Base-by-base conservation (phyloP, 257 asterid genomes). In the Eucommia ulmoides region DNA sequence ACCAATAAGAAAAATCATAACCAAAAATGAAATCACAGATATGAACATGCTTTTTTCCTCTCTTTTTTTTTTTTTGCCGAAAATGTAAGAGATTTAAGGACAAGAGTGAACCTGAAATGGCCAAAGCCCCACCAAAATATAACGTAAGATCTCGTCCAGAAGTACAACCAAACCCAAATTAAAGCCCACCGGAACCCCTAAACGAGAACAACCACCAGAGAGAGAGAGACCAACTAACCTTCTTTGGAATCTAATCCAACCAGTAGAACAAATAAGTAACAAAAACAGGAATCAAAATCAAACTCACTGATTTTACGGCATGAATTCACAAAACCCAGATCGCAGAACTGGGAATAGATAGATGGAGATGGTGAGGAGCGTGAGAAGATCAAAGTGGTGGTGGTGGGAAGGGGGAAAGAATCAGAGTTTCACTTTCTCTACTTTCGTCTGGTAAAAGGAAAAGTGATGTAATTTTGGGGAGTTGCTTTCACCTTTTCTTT, bases 121-220 rank as follows among this genome's bases (percentile, higher is more conserved):
- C 21, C 5, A 41, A 57, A 51, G 52, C 49, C 68, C 74, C 67
- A 59, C 62, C 19, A 38, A 59, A 67, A n/a, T 29, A 26, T 58
- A 71, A 61, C 53, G 23, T 23, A 72, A 82, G 80, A 82, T 80
- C 88, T 68, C 83, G 42, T 63, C 73, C 70, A 68, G 62, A 67
- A 62, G 67, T 65, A 72, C 22, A 56, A 71, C 70, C 72, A 63
- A 72, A 63, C 22, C 71, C 76, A 65, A 74, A 72, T 59, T 70
- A 45, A 66, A 65, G 22, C 65, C 61, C 74, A 70, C 73, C 55
- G 52, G 71, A 74, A 61, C 56, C 61, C 70, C 58, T 54, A 41
- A 63, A 38, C 20, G 41, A 52, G 55, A 23, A 11, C 60, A 54
- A 33, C 45, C 24, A 45, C 50, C 33, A 49, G 29, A 49, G n/a